Evolutionary conservation across 1,284 basidiomycete genomes (phyloP).

Genomic region (Ganoderma meredithae): DNA sequence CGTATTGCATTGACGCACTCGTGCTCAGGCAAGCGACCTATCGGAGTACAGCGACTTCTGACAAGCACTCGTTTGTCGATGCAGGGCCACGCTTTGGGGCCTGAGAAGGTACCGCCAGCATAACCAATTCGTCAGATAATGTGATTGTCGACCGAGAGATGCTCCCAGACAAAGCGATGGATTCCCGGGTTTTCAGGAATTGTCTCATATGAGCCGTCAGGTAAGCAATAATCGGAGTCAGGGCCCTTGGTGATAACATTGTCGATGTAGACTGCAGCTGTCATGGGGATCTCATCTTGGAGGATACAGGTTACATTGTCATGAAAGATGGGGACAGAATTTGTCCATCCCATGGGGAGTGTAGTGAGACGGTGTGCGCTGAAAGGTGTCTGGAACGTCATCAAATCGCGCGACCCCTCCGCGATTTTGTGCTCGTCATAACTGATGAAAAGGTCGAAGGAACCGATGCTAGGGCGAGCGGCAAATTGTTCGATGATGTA

Average conservation of each 20-base stretch:
- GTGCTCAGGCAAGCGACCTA: not conserved
- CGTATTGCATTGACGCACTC: not conserved
- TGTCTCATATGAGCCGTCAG: conserved; percentile 33
- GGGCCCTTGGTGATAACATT: conserved; percentile 38
- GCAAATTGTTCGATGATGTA: conserved; percentile 39
- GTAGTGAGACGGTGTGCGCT: conserved; percentile 36
- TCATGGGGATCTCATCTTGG: conserved; percentile 44
- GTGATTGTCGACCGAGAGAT: conserved; percentile 38
- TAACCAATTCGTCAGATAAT: conserved; percentile 42
- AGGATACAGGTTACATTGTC: conserved; percentile 46
- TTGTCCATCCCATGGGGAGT: conserved; percentile 50
- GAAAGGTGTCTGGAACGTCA: conserved; percentile 30
- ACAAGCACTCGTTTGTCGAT: not conserved
- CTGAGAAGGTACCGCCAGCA: conserved; percentile 38
- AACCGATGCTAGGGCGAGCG: conserved; percentile 32
- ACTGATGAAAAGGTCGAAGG: conserved; percentile 39
- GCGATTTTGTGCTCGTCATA: conserved; percentile 36
- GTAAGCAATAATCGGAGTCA: conserved; percentile 35
- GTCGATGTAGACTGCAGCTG: conserved; percentile 43
- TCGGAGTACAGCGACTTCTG: not conserved
- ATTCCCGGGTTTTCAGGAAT: conserved; percentile 43
- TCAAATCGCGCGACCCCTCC: conserved; percentile 40
- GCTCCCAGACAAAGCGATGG: conserved; percentile 43
- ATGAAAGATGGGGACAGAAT: conserved; percentile 48
- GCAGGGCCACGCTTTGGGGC: conserved; percentile 30